A percentile compares a stretch with the other conserved stretches of the same genome.
phyloP scores from a whole-genome alignment of 2,329 filamentous ascomycete genomes.

The Neopestalotiopsis rosae region DNA sequence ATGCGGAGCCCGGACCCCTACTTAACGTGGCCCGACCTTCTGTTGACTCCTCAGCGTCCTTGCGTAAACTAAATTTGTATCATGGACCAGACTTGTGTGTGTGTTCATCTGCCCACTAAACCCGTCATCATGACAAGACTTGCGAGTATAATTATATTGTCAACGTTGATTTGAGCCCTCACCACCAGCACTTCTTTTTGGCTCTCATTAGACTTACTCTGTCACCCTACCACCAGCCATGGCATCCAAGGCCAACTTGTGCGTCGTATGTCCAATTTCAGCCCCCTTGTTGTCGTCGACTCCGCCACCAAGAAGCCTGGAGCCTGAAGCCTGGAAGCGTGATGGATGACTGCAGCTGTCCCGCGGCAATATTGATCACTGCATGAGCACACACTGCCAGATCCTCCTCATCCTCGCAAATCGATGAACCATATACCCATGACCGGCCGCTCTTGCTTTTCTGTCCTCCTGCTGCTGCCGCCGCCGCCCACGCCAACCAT shows the following conservation, averaged over 20 bases:
- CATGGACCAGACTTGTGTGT: no score
- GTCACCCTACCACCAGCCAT: not conserved
- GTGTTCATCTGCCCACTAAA: not conserved
- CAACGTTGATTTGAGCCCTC: not conserved
- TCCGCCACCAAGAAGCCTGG: not conserved
- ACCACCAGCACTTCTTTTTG: not conserved
- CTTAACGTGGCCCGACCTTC: not conserved
- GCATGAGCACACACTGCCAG: not conserved
- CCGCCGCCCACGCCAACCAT: no score
- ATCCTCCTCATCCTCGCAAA: not conserved
- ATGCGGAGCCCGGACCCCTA: slow-evolving; percentile 1
- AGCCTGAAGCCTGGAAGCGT: not conserved
- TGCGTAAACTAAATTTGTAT: no score
- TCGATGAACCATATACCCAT: not conserved
- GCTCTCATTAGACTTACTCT: not conserved
- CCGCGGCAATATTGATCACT: slow-evolving; percentile 3
- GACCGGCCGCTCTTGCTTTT: not conserved
- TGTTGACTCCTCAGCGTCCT: no score
- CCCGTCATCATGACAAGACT: not conserved
- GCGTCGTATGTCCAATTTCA: no score
- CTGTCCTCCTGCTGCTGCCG: not conserved
- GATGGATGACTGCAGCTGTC: slow-evolving; percentile 1
- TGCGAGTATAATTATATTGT: not conserved
- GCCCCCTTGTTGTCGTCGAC: not conserved
- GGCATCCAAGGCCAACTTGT: no score